Conservation (phyloP, 1,284 basidiomycete species). For the Neonothopanus nambi region DNA sequence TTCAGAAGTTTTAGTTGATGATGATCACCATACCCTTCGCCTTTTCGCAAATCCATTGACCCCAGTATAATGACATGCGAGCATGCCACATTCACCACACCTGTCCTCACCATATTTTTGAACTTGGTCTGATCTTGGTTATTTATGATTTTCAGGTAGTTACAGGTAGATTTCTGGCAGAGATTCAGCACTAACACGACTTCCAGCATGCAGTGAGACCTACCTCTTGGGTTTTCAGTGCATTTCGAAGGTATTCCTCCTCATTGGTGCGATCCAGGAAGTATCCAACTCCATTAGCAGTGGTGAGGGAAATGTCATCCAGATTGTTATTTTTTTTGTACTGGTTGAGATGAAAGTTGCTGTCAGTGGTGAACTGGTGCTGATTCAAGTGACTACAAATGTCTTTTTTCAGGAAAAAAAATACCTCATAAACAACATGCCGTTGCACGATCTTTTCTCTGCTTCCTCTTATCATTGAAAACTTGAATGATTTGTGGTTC, state of each 20-base stretch:
- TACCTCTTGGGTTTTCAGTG: constrained; percentile 12
- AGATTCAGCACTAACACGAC: not conserved
- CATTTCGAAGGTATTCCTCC: constrained; percentile 2
- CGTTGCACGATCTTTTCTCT: too few relatives aligned
- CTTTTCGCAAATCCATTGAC: too few relatives aligned
- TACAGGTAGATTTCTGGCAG: constrained; percentile 25
- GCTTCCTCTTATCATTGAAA: too few relatives aligned
- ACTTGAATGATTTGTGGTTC: too few relatives aligned
- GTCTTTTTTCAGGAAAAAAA: too few relatives aligned
- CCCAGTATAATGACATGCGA: constrained; percentile 25
- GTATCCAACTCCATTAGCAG: too few relatives aligned
- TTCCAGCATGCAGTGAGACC: not conserved
- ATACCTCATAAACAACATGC: too few relatives aligned
- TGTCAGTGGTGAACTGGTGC: constrained; percentile 22
- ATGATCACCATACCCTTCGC: constrained; percentile 22
- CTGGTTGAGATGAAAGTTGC: constrained; percentile 27
- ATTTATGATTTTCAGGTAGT: constrained; percentile 25
- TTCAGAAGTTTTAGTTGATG: not conserved
- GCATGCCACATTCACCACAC: constrained; percentile 27
- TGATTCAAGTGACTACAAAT: too few relatives aligned
- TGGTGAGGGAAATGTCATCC: constrained; percentile 22
- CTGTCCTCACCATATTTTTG: constrained; percentile 26
- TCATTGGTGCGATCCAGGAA: constrained; percentile 11
- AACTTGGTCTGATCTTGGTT: constrained; percentile 32
- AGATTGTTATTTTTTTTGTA: constrained; percentile 26